These are phyloP conservation scores for Tetrahymena borealis DNA, from an alignment of 73 alveolate genomes.

Conservation along the genomic window DNA sequence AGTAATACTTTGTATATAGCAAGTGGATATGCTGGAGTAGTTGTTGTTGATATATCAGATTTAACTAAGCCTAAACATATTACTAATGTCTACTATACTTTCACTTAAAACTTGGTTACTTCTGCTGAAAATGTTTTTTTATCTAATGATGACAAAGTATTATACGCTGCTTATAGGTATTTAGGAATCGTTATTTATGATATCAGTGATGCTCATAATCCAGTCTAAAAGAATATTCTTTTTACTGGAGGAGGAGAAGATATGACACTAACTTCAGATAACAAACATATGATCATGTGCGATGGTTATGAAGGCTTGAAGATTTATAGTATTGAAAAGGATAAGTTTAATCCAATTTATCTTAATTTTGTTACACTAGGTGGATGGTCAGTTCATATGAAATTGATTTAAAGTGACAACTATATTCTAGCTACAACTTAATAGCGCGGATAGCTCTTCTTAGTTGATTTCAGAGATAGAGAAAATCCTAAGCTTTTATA, in stretches of 20 bases:
- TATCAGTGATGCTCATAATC: neutral
- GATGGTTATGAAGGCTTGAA: neutral
- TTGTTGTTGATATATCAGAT: neutral
- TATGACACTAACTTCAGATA: neutral
- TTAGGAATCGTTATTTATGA: neutral
- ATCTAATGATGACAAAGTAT: neutral
- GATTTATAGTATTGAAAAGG: neutral
- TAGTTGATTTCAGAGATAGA: neutral
- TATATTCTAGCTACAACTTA: neutral
- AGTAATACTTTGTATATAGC: neutral
- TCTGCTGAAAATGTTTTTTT: too few relatives aligned
- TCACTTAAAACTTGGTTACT: too few relatives aligned
- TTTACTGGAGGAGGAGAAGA: neutral
- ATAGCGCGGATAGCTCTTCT: neutral
- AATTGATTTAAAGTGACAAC: too few relatives aligned
- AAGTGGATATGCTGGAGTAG: neutral
- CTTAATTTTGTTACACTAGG: too few relatives aligned
- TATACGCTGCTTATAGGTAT: neutral
- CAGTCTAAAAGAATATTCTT: neutral
- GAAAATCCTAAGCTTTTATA: neutral
- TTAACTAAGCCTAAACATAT: neutral
- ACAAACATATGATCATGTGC: neutral
- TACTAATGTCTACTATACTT: neutral
- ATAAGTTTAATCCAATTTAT: neutral
- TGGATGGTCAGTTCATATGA: neutral